Conservation (phyloP, 306 rosid species). For the Psophocarpus tetragonolobus region DNA sequence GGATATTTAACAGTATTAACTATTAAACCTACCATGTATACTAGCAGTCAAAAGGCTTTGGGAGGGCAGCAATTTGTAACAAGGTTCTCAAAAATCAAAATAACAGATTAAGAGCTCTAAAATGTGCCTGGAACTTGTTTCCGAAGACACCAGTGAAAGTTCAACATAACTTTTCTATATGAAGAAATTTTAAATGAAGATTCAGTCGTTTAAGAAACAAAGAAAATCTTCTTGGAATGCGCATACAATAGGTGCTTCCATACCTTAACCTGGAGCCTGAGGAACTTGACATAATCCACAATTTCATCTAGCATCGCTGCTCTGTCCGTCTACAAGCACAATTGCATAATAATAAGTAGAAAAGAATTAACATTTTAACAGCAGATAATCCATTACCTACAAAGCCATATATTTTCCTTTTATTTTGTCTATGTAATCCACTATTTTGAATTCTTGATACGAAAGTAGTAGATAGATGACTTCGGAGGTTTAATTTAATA, state of each 20-base stretch:
- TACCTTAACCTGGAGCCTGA: conserved; percentile 99
- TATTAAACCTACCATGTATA: background rate
- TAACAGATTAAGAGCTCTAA: conserved; percentile 12
- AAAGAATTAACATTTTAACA: background rate
- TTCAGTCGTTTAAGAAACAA: background rate
- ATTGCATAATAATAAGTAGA: conserved; percentile 11
- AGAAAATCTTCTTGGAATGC: conserved; percentile 13
- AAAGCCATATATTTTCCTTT: background rate
- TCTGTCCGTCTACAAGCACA: conserved; percentile 75
- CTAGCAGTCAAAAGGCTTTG: background rate
- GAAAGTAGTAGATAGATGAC: background rate
- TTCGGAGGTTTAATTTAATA: background rate
- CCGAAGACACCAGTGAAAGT: background rate
- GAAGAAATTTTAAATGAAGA: background rate
- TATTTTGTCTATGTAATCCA: background rate
- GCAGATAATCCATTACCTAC: background rate
- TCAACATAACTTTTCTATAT: background rate
- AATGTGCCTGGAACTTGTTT: background rate
- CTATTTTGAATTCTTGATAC: background rate
- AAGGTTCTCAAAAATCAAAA: conserved; percentile 10
- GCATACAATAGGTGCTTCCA: conserved; percentile 14
- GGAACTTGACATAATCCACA: conserved; percentile 95
- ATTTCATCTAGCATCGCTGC: conserved; percentile 99
- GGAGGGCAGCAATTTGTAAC: background rate
- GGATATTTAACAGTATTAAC: background rate